Conservation (phyloP, 225 moss, liverwort and hornwort genomes). For the Ulota crispa region DNA sequence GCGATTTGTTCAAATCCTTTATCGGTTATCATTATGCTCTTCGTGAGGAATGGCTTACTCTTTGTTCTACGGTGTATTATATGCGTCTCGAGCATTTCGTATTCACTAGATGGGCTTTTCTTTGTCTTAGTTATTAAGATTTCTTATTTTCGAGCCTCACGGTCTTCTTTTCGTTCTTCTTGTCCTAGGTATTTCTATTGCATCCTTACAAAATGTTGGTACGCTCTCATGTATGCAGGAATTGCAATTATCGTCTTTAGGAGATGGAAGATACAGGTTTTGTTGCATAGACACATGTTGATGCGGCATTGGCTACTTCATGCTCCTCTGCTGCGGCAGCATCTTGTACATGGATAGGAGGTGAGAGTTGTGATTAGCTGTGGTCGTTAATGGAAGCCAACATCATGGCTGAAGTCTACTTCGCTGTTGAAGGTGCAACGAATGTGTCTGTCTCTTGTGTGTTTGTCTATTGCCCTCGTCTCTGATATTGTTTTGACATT, state of each 20-base stretch:
- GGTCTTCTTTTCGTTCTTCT: not conserved
- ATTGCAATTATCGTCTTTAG: not conserved
- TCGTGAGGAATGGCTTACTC: not conserved
- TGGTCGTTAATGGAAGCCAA: not conserved
- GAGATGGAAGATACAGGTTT: constrained; percentile 5
- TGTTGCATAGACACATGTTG: not conserved
- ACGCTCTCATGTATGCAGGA: constrained; percentile 28
- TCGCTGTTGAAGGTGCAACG: constrained; percentile 8
- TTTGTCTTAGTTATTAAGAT: not conserved
- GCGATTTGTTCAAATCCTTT: not conserved
- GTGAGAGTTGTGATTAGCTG: not conserved
- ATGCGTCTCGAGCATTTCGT: not conserved
- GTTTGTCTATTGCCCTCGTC: not conserved
- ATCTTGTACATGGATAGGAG: constrained; percentile 13
- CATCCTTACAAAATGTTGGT: constrained; percentile 4
- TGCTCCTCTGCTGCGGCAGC: constrained; percentile 2
- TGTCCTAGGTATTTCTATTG: not conserved
- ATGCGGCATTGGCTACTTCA: constrained; percentile 2
- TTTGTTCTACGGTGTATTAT: not conserved
- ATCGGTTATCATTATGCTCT: not conserved
- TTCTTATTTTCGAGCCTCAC: not conserved
- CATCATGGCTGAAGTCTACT: constrained; percentile 1
- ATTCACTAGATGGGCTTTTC: not conserved
- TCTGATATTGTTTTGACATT: not conserved
- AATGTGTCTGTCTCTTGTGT: not conserved